phyloP scores from a whole-genome alignment of 1,139 yeast species.

The Taphrina pruni region DNA sequence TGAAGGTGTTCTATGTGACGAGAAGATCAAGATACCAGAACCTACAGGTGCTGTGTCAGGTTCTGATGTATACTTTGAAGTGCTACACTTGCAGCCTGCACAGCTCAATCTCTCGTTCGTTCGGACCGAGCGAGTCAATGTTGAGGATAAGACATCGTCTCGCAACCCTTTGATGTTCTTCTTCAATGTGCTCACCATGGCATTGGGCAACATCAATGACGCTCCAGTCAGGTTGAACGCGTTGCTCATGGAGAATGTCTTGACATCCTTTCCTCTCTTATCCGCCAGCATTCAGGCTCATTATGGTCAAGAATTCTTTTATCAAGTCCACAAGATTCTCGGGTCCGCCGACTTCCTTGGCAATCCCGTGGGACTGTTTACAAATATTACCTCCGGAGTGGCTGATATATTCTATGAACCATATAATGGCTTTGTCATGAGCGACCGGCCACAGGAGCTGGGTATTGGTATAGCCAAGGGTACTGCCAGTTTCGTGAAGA shows the following conservation, averaged over 20 bases:
- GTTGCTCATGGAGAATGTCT: constrained; percentile 80
- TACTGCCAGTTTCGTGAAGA: constrained; percentile 88
- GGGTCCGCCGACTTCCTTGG: constrained; percentile 98
- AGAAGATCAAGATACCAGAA: constrained; percentile 63
- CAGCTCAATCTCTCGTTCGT: constrained; percentile 88
- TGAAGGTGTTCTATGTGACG: constrained; percentile 64
- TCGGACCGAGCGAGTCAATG: constrained; percentile 79
- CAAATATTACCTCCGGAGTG: constrained; percentile 90
- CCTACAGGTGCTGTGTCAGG: constrained; percentile 67
- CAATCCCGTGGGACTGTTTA: constrained; percentile 95
- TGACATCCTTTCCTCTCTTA: constrained; percentile 81
- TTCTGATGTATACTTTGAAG: constrained; percentile 86
- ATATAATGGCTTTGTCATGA: constrained; percentile 90
- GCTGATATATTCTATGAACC: constrained; percentile 97
- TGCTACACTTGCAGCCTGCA: constrained; percentile 88
- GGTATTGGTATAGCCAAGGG: constrained; percentile 97
- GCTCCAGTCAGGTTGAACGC: constrained; percentile 94
- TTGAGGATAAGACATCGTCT: constrained; percentile 60
- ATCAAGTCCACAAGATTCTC: constrained; percentile 87
- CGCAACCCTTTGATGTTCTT: constrained; percentile 71
- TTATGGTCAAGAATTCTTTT: constrained; percentile 89
- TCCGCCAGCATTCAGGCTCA: constrained; percentile 77
- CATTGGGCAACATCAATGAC: constrained; percentile 94
- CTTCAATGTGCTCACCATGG: constrained; percentile 90
- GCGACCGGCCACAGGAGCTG: constrained; percentile 92